Conservation (phyloP, 768 basidiomycete genomes). For the Hirschioporus abietinus region DNA sequence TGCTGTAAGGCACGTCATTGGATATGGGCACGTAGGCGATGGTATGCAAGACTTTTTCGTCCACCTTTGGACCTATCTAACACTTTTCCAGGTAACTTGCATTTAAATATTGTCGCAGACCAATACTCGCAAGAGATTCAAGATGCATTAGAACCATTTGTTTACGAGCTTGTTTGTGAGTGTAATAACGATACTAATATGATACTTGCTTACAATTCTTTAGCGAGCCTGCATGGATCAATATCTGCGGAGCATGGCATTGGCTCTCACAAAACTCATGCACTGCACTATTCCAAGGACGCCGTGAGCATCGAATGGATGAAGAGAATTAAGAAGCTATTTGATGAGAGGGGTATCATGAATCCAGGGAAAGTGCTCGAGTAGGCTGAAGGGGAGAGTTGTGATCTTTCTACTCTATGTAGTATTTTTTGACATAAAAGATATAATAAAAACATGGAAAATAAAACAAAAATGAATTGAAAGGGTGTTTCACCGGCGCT, state of each 20-base stretch:
- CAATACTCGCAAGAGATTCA: conserved; percentile 81
- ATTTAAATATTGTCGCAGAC: conserved; percentile 85
- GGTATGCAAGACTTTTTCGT: conserved; percentile 36
- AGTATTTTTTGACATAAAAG: background rate
- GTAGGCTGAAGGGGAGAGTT: background rate
- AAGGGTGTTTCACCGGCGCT: background rate
- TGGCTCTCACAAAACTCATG: conserved; percentile 91
- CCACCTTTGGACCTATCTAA: background rate
- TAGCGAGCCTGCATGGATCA: conserved; percentile 78
- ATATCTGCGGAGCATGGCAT: conserved; percentile 97
- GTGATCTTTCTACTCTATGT: background rate
- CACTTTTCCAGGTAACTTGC: conserved; percentile 69
- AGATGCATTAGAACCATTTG: conserved; percentile 86
- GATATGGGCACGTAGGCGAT: conserved; percentile 97
- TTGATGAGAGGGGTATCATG: conserved; percentile 90
- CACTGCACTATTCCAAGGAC: conserved; percentile 83
- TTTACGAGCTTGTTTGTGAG: conserved; percentile 87
- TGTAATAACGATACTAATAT: conserved; percentile 11
- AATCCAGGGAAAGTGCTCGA: conserved; percentile 81
- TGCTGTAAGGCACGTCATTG: conserved; percentile 79
- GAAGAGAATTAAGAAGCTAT: conserved; percentile 82
- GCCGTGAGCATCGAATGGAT: conserved; percentile 79
- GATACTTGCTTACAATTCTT: conserved; percentile 10
- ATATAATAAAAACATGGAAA: background rate
- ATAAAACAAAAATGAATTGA: background rate